Conservation (phyloP, 139 green algal genomes). For the Chlamydomonas incerta region DNA sequence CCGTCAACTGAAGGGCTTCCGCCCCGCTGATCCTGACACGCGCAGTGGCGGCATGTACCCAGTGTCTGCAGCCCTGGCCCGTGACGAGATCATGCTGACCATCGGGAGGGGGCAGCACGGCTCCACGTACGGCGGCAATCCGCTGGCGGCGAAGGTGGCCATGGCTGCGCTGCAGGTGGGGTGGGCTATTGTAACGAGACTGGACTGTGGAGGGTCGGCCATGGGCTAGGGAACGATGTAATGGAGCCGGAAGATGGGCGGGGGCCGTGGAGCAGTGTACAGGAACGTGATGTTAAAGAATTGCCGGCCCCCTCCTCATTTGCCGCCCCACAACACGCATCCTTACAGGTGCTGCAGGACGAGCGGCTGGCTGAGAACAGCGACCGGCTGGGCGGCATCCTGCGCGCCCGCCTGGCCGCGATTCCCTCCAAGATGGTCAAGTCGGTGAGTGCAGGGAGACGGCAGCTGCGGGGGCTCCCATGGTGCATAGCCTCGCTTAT, state of each 20-base stretch:
- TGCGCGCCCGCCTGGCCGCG: slow-evolving; percentile 70
- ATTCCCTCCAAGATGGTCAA: slow-evolving; percentile 59
- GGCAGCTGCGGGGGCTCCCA: no score
- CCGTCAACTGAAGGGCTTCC: no score
- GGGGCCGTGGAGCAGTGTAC: no score
- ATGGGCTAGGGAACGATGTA: no score
- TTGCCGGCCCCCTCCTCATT: no score
- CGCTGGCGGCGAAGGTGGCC: slow-evolving; percentile 88
- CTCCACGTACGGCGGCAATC: slow-evolving; percentile 95
- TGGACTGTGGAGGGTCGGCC: neutral
- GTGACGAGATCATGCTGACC: slow-evolving; percentile 91
- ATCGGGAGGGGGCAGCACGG: slow-evolving; percentile 90
- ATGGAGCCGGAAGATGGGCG: no score
- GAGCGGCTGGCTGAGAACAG: slow-evolving; percentile 92
- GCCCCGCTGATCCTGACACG: no score
- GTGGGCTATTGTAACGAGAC: no score
- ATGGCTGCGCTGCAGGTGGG: slow-evolving; percentile 88
- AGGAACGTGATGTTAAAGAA: no score
- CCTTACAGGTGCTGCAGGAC: slow-evolving; percentile 95
- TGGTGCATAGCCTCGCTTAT: no score
- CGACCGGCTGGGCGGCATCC: slow-evolving; percentile 71
- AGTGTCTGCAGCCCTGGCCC: slow-evolving; percentile 91
- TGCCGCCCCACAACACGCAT: no score
- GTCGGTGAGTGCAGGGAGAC: slow-evolving; percentile 41
- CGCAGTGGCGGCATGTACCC: slow-evolving; percentile 79